A percentile compares a stretch with the other conserved stretches of the same genome.
Conservation (phyloP, 164 flowering plant species). For the Vitis labrusca region DNA sequence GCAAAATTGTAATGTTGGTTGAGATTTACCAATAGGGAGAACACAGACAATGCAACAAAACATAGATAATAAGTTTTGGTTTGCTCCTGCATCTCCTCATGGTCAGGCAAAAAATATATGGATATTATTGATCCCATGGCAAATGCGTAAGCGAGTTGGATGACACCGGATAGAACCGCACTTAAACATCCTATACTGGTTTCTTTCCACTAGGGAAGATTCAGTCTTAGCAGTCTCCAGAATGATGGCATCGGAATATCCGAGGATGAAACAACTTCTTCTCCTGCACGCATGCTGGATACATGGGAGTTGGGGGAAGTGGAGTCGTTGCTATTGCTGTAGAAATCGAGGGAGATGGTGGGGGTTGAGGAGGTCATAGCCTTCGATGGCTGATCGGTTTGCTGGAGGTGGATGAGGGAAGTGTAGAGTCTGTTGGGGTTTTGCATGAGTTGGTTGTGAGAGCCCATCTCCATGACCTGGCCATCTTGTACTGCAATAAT, state of each 20-base stretch:
- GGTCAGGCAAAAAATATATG: slow-evolving; percentile 54
- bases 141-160: slow-evolving; percentile 65
- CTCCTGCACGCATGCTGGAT: no score
- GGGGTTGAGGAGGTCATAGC: neutral
- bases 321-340: slow-evolving; percentile 19
- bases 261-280: slow-evolving; percentile 30
- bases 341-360: slow-evolving; percentile 16
- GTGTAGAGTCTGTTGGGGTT: slow-evolving; percentile 46
- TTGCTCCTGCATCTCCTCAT: slow-evolving; percentile 52
- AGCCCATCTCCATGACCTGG: slow-evolving; percentile 57
- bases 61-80: slow-evolving; percentile 42
- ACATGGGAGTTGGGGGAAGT: no score
- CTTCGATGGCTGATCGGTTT: slow-evolving; percentile 20
- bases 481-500: slow-evolving; percentile 78
- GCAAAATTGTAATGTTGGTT: slow-evolving; percentile 77
- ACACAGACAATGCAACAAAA: slow-evolving; percentile 48
- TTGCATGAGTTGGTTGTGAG: slow-evolving; percentile 57
- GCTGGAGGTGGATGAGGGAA: slow-evolving; percentile 58
- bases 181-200: slow-evolving; percentile 53
- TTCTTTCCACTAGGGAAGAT: slow-evolving; percentile 74
- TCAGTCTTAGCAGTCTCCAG: slow-evolving; percentile 53
- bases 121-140: slow-evolving; percentile 74
- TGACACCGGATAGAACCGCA: slow-evolving; percentile 66
- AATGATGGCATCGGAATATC: slow-evolving; percentile 55
- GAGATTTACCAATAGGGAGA: slow-evolving; percentile 52